These are phyloP conservation scores for Solanum peruvianum DNA, from an alignment of 257 asterid genomes.

Conservation along the genomic window DNA sequence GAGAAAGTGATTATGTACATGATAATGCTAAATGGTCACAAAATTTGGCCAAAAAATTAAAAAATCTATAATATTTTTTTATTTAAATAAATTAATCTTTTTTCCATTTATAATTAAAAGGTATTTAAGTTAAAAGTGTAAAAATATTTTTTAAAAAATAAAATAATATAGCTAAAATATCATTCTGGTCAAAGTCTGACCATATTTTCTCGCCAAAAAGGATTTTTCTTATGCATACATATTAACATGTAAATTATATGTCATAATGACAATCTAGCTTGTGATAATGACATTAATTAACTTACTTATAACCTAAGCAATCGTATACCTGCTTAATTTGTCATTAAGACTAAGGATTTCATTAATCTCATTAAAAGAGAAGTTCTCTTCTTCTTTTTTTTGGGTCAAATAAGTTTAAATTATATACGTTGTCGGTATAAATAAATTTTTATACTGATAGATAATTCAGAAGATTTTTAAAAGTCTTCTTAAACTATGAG, in stretches of 20 bases:
- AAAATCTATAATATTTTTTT: too few species aligned
- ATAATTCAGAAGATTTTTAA: neutral
- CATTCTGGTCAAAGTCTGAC: too few species aligned
- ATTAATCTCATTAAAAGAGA: neutral
- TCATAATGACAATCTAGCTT: neutral
- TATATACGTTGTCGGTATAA: neutral
- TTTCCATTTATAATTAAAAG: too few species aligned
- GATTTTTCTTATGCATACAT: too few species aligned
- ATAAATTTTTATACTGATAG: neutral
- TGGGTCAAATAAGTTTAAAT: neutral
- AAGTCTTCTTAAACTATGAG: neutral
- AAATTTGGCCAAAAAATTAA: too few species aligned
- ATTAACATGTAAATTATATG: neutral
- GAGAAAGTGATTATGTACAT: neutral
- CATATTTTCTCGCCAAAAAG: too few species aligned
- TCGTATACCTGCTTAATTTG: neutral
- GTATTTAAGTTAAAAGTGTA: too few species aligned
- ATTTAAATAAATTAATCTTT: too few species aligned
- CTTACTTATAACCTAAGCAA: neutral
- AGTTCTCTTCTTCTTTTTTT: neutral
- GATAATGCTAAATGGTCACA: too few species aligned
- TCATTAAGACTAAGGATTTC: neutral
- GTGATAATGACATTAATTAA: neutral
- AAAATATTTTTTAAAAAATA: too few species aligned
- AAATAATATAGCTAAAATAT: too few species aligned